Percentiles rank a stretch among this genome's conserved stretches.
Evolutionary conservation across 257 asterid genomes (phyloP).

Genomic region (Solanum peruvianum): DNA sequence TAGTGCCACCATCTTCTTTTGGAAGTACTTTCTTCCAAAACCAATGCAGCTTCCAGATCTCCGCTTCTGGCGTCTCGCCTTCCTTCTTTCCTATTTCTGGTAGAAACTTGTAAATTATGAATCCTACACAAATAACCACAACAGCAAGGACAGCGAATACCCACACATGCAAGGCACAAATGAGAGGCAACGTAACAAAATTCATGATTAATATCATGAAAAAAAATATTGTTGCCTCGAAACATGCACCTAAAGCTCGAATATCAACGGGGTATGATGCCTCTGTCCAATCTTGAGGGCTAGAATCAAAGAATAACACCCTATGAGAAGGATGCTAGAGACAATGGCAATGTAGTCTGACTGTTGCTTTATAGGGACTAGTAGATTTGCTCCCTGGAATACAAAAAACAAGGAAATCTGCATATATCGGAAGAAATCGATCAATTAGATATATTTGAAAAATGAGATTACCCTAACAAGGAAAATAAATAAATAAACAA

Average conservation of each 20-base stretch:
- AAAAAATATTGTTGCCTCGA: background rate
- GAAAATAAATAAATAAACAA: background rate
- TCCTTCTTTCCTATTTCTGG: background rate
- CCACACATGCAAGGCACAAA: background rate
- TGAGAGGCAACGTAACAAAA: background rate
- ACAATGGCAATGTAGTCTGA: no score
- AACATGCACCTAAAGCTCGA: background rate
- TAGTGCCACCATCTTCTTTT: background rate
- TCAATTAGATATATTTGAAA: background rate
- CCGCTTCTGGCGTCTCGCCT: background rate
- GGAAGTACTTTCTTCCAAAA: background rate
- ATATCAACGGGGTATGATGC: background rate
- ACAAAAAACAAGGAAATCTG: background rate
- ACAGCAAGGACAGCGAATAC: background rate
- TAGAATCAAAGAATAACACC: background rate
- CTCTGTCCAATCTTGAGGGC: background rate
- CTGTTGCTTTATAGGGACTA: background rate
- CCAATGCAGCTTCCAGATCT: background rate
- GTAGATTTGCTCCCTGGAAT: background rate
- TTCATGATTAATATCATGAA: background rate
- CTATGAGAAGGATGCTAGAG: background rate
- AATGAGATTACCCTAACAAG: background rate
- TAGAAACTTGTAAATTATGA: background rate
- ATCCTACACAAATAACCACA: background rate
- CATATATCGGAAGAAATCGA: background rate